phyloP scores from a whole-genome alignment of 73 alveolate species.

The Paramecium biaurelia region DNA sequence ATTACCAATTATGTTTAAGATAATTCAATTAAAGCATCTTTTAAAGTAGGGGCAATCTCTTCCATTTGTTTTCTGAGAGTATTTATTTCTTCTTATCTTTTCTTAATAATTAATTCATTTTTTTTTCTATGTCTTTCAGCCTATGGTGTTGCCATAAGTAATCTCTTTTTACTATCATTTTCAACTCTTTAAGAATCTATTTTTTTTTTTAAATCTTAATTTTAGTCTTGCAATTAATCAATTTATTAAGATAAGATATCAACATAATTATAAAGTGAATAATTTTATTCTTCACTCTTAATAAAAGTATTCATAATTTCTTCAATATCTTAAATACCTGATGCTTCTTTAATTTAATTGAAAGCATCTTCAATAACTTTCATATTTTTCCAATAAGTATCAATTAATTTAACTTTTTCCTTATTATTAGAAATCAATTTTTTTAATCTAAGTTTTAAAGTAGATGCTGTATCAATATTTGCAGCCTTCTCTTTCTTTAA shows the following conservation, averaged over 20 bases:
- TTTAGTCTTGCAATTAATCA: slow-evolving; percentile 75
- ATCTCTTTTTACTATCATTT: slow-evolving; percentile 54
- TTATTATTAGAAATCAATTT: slow-evolving; percentile 74
- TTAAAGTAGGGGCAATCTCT: slow-evolving; percentile 46
- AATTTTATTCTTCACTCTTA: slow-evolving; percentile 88
- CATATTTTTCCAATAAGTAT: slow-evolving; percentile 79
- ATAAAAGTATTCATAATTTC: slow-evolving; percentile 85
- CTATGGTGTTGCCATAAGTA: slow-evolving; percentile 42
- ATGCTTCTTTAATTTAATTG: slow-evolving; percentile 73
- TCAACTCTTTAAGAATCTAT: slow-evolving; percentile 68
- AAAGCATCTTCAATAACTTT: slow-evolving; percentile 86
- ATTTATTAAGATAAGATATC: slow-evolving; percentile 80
- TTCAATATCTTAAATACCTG: slow-evolving; percentile 85
- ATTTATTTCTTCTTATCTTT: slow-evolving; percentile 52
- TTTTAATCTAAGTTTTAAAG: slow-evolving; percentile 68
- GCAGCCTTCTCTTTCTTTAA: slow-evolving; percentile 72
- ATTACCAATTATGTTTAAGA: slow-evolving; percentile 45
- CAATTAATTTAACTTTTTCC: slow-evolving; percentile 80
- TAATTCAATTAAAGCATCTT: slow-evolving; percentile 28
- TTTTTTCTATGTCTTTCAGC: slow-evolving; percentile 68
- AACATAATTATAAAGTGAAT: slow-evolving; percentile 79
- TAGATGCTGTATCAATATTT: slow-evolving; percentile 67
- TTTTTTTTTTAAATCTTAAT: slow-evolving; percentile 74
- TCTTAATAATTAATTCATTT: neutral
- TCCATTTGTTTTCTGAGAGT: slow-evolving; percentile 48